Evolutionary conservation across 805 yeast genomes (phyloP).

Genomic region (Geotrichum ghanense): DNA sequence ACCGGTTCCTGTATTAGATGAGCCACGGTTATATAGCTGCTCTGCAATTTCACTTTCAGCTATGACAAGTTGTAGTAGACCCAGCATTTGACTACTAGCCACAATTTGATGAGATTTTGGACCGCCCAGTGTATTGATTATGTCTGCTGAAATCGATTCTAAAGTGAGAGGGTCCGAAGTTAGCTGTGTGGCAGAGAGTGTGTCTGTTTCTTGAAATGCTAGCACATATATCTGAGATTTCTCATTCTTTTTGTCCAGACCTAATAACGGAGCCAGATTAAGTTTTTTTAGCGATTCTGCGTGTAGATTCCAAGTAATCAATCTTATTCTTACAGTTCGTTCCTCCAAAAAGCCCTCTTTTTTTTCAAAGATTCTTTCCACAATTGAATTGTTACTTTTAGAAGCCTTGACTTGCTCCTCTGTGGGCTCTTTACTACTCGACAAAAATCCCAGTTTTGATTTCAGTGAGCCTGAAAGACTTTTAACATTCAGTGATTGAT

Average conservation of each 20-base stretch:
- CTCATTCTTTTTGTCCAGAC: conserved; percentile 11
- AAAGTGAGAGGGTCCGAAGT: conserved; percentile 24
- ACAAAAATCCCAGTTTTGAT: background rate
- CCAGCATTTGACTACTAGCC: conserved; percentile 35
- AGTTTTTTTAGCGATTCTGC: conserved; percentile 16
- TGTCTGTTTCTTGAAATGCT: conserved; percentile 40
- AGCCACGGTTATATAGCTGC: conserved; percentile 31
- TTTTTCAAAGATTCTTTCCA: background rate
- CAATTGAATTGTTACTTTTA: background rate
- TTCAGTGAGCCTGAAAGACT: background rate
- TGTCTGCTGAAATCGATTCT: conserved; percentile 13
- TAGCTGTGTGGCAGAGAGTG: conserved; percentile 31
- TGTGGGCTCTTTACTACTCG: background rate
- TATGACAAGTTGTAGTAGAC: conserved; percentile 37
- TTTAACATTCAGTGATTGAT: background rate
- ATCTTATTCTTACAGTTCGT: conserved; percentile 13
- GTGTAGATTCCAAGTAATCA: conserved; percentile 25
- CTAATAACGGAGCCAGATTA: conserved; percentile 15
- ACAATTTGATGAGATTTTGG: conserved; percentile 28
- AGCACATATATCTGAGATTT: conserved; percentile 27
- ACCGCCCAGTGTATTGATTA: conserved; percentile 17
- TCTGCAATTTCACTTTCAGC: conserved; percentile 23
- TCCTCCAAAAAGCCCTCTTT: conserved; percentile 10
- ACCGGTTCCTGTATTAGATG: conserved; percentile 44
- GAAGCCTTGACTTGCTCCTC: background rate